These are phyloP conservation scores for Diplodia corticola DNA, from an alignment of 2,329 filamentous ascomycete genomes.

Conservation along the genomic window DNA sequence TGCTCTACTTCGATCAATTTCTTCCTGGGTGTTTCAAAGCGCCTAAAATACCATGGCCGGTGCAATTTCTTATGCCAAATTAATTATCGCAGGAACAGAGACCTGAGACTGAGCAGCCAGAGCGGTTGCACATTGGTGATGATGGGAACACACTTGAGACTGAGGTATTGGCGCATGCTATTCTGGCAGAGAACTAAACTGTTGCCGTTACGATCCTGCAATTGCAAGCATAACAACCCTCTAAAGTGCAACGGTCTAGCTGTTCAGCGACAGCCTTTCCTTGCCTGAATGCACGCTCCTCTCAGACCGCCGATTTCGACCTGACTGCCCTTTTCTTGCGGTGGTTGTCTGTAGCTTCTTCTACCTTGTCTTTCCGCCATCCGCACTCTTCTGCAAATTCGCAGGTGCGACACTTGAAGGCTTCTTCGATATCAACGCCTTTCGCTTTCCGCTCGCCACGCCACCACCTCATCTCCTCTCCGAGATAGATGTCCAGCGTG, in stretches of 20 bases:
- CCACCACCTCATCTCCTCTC: conserved; percentile 82
- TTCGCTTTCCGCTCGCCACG: conserved; percentile 68
- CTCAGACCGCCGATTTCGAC: neutral
- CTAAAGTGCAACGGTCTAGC: neutral
- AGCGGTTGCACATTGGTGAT: too few relatives aligned
- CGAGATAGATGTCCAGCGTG: conserved; percentile 65
- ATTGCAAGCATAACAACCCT: neutral
- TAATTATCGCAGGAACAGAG: too few relatives aligned
- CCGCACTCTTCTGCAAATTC: conserved; percentile 78
- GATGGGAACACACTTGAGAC: neutral
- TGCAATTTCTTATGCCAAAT: too few relatives aligned
- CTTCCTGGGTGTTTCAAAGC: neutral
- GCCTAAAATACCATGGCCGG: too few relatives aligned
- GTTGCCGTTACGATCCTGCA: neutral
- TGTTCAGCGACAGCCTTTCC: neutral
- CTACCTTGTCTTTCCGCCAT: conserved; percentile 73
- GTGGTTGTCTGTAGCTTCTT: conserved; percentile 47
- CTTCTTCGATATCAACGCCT: conserved; percentile 80
- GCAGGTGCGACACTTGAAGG: conserved; percentile 83
- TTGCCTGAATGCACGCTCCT: neutral
- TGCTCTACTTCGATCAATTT: neutral
- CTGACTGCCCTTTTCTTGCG: neutral
- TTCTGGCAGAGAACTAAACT: neutral
- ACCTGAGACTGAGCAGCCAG: too few relatives aligned
- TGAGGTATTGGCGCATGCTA: neutral